These are phyloP conservation scores for Dactylellina haptotyla DNA, from an alignment of 2,329 filamentous ascomycete genomes.

Conservation along the genomic window DNA sequence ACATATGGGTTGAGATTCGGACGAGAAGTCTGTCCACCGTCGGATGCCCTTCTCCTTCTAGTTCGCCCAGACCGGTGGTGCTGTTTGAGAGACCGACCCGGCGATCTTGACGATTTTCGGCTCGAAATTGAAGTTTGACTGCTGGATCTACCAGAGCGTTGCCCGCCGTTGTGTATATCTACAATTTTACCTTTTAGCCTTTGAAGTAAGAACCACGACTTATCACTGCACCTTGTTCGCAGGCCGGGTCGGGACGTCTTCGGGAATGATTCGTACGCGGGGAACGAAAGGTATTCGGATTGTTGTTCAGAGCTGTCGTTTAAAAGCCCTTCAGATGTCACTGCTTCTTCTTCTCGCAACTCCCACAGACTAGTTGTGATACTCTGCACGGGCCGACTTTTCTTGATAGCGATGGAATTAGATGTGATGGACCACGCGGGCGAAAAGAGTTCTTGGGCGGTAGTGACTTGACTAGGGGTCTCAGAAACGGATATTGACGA, in stretches of 20 bases:
- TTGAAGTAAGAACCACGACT: slow-evolving; percentile 50
- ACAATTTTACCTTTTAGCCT: slow-evolving; percentile 43
- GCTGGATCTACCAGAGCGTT: slow-evolving; percentile 39
- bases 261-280: slow-evolving; percentile 37
- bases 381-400: slow-evolving; percentile 20
- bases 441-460: neutral
- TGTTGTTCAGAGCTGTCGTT: slow-evolving; percentile 7
- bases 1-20: neutral
- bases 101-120: slow-evolving; percentile 44
- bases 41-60: slow-evolving; percentile 12
- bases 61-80: neutral
- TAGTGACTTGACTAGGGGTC: neutral
- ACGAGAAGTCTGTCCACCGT: neutral
- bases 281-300: slow-evolving; percentile 43
- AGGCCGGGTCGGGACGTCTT: slow-evolving; percentile 30
- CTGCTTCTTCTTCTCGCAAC: slow-evolving; percentile 1
- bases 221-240: slow-evolving; percentile 50
- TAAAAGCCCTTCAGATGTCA: neutral
- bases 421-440: slow-evolving; percentile 24
- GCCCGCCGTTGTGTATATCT: slow-evolving; percentile 43
- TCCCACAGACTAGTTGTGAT: slow-evolving; percentile 46
- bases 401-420: slow-evolving; percentile 31
- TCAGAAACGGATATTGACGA: no score
- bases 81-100: neutral
- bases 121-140: slow-evolving; percentile 37